A percentile compares a stretch with the other conserved stretches of the same genome.
Evolutionary conservation across 345 rosid genomes (phyloP).

Genomic region (Mangifera indica): DNA sequence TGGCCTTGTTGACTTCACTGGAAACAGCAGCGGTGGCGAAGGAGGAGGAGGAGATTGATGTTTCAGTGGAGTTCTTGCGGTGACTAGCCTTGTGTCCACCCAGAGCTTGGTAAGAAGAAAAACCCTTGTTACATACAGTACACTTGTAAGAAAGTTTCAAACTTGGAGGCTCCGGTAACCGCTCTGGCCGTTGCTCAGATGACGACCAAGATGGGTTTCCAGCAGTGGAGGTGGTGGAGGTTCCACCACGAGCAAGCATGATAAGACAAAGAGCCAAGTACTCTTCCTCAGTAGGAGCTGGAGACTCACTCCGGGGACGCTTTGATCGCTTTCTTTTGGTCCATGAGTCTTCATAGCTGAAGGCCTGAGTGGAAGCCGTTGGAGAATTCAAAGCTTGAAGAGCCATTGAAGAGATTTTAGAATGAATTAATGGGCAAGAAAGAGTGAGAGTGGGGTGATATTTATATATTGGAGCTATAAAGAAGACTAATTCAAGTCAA

Average conservation of each 20-base stretch:
- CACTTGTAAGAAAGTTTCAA: slow-evolving; percentile 60
- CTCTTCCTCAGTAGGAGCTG: slow-evolving; percentile 57
- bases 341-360: slow-evolving; percentile 48
- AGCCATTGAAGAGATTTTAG: slow-evolving; percentile 46
- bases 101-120: slow-evolving; percentile 84
- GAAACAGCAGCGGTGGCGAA: slow-evolving; percentile 17
- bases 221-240: slow-evolving; percentile 26
- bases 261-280: slow-evolving; percentile 76
- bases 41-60: slow-evolving; percentile 17
- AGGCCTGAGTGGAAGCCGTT: slow-evolving; percentile 14
- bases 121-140: slow-evolving; percentile 70
- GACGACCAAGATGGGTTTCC: slow-evolving; percentile 1
- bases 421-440: background rate
- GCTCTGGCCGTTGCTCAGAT: background rate
- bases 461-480: no score
- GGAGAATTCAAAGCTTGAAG: slow-evolving; percentile 69
- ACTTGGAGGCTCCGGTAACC: slow-evolving; percentile 23
- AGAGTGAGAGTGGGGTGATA: background rate
- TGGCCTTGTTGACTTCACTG: slow-evolving; percentile 15
- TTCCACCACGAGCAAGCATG: slow-evolving; percentile 67
- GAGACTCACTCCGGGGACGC: slow-evolving; percentile 36
- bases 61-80: slow-evolving; percentile 46
- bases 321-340: slow-evolving; percentile 70
- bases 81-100: slow-evolving; percentile 99
- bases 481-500: slow-evolving; percentile 45